These are phyloP conservation scores for Tetrapyrgos nigripes DNA, from an alignment of 1,284 basidiomycete genomes.

Conservation along the genomic window DNA sequence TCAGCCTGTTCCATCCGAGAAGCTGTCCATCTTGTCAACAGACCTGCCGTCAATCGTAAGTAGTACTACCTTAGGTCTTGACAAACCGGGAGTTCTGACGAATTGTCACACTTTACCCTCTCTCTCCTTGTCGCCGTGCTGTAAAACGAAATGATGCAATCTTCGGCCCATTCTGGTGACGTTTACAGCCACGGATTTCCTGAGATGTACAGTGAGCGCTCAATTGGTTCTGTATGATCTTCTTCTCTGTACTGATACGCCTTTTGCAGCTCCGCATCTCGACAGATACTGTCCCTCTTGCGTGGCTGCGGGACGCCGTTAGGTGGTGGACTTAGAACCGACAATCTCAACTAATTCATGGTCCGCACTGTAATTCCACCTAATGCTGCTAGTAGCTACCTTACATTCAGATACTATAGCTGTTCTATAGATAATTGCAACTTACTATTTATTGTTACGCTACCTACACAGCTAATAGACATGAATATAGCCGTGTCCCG, in stretches of 20 bases:
- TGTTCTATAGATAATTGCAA: too few relatives aligned
- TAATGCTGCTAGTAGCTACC: too few relatives aligned
- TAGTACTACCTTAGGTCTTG: conserved; percentile 12
- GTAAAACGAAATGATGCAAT: too few relatives aligned
- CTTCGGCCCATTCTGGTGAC: not conserved
- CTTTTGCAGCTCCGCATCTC: conserved; percentile 43
- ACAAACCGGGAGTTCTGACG: conserved; percentile 15
- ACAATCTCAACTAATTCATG: too few relatives aligned
- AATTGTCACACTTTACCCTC: conserved; percentile 14
- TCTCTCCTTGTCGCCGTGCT: too few relatives aligned
- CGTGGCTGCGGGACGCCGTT: conserved; percentile 34
- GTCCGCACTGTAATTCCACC: too few relatives aligned
- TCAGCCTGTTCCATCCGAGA: conserved; percentile 52
- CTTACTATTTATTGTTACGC: too few relatives aligned
- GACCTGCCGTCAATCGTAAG: conserved; percentile 58
- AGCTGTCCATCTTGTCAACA: conserved; percentile 50
- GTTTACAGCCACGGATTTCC: conserved; percentile 44
- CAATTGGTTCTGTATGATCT: not conserved
- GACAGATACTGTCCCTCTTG: conserved; percentile 45
- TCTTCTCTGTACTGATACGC: not conserved
- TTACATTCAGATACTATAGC: too few relatives aligned
- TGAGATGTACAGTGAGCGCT: conserved; percentile 49
- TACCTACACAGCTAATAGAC: too few relatives aligned
- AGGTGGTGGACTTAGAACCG: not conserved
- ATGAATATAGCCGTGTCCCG: too few relatives aligned